Conservation (phyloP, 257 asterid genomes). For the Solanum ossicruentum region DNA sequence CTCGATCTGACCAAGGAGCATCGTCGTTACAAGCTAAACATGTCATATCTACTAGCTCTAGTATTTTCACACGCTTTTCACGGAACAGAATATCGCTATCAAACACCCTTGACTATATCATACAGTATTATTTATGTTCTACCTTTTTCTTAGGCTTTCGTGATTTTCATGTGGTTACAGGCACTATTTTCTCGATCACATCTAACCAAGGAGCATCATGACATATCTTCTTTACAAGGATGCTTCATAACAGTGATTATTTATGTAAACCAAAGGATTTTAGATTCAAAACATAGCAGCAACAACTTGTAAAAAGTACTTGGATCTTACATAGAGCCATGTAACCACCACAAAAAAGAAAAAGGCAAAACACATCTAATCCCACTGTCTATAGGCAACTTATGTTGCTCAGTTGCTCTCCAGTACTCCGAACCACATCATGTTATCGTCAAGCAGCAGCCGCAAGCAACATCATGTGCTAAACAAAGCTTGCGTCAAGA, state of each 20-base stretch:
- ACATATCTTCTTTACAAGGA: background rate
- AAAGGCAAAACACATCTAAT: background rate
- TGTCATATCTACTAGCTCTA: background rate
- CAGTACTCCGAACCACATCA: background rate
- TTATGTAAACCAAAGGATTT: background rate
- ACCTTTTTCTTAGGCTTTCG: background rate
- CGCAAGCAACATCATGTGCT: background rate
- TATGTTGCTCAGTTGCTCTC: constrained; percentile 19
- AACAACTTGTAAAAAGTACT: background rate
- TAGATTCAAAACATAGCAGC: background rate
- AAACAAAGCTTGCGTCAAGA: background rate
- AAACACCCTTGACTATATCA: too few relatives aligned
- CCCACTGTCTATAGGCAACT: constrained; percentile 14
- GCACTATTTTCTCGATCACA: background rate
- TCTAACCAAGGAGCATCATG: background rate
- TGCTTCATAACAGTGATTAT: background rate
- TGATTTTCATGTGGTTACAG: background rate
- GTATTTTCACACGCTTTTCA: too few relatives aligned
- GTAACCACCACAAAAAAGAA: background rate
- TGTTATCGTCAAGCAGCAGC: background rate
- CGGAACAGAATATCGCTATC: too few relatives aligned
- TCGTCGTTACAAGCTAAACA: background rate
- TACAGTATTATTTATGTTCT: too few relatives aligned
- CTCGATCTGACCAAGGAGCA: too few relatives aligned
- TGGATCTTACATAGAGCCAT: background rate